A percentile compares a stretch with the other conserved stretches of the same genome.
These are phyloP conservation scores for Boletus pseudopeckii DNA, from an alignment of 768 basidiomycete genomes.

Conservation along the genomic window DNA sequence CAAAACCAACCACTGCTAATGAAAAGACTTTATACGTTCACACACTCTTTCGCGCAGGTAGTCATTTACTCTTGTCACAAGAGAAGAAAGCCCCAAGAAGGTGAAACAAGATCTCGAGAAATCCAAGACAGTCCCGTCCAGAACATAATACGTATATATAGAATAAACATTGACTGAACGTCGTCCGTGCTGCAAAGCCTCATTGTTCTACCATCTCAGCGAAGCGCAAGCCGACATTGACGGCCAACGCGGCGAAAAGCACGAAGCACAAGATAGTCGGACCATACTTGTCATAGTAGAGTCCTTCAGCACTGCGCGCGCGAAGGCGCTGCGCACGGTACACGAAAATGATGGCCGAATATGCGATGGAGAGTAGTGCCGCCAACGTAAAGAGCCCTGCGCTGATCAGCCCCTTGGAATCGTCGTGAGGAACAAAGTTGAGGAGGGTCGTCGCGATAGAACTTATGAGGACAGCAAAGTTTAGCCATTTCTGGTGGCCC, in stretches of 20 bases:
- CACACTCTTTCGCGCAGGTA: background rate
- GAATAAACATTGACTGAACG: background rate
- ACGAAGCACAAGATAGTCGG: slow-evolving; percentile 72
- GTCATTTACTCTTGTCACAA: background rate
- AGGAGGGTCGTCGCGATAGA: slow-evolving; percentile 87
- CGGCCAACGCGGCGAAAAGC: slow-evolving; percentile 63
- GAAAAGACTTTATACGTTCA: slow-evolving; percentile 16
- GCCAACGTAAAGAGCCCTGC: slow-evolving; percentile 86
- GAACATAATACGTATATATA: background rate
- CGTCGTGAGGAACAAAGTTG: slow-evolving; percentile 75
- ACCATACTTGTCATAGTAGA: slow-evolving; percentile 90
- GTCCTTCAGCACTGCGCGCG: slow-evolving; percentile 65
- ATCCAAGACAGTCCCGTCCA: background rate
- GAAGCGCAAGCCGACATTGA: slow-evolving; percentile 71
- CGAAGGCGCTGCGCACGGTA: slow-evolving; percentile 70
- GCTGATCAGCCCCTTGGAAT: slow-evolving; percentile 77
- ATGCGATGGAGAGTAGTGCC: slow-evolving; percentile 86
- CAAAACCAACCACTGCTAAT: slow-evolving; percentile 23
- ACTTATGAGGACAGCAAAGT: slow-evolving; percentile 82
- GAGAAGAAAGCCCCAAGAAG: background rate
- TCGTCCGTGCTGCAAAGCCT: background rate
- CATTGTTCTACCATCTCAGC: slow-evolving; percentile 43
- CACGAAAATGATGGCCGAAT: slow-evolving; percentile 78
- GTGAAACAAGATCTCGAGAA: background rate
- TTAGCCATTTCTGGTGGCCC: slow-evolving; percentile 74